A percentile compares a stretch with the other conserved stretches of the same genome.
phyloP scores from a whole-genome alignment of 2,329 filamentous ascomycete genomes.

The Fusarium cicatricum region DNA sequence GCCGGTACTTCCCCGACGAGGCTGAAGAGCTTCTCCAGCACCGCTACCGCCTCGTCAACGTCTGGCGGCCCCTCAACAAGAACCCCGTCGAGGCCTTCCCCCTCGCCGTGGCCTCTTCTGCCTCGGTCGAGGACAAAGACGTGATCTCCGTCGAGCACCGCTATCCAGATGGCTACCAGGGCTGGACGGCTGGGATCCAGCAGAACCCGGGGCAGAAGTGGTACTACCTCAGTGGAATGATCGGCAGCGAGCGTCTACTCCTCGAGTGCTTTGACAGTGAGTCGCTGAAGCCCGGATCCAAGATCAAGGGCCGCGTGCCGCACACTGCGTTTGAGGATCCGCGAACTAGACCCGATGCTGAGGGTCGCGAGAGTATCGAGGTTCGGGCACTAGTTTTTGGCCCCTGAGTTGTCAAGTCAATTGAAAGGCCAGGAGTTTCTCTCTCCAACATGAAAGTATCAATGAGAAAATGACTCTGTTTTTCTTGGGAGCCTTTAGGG shows the following conservation, averaged over 20 bases:
- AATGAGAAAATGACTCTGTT: background rate
- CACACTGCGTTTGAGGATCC: conserved; percentile 85
- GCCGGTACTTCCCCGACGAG: conserved; percentile 71
- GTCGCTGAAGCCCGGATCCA: conserved; percentile 56
- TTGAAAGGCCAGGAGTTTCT: background rate
- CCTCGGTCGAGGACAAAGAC: conserved; percentile 67
- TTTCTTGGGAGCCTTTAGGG: background rate
- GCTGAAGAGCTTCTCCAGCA: conserved; percentile 71
- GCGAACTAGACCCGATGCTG: conserved; percentile 72
- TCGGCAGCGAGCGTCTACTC: conserved; percentile 73
- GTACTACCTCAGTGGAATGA: conserved; percentile 85
- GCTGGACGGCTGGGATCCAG: conserved; percentile 77
- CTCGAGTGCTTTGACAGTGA: conserved; percentile 82
- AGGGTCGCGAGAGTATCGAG: conserved; percentile 86
- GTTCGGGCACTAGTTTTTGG: conserved; percentile 87
- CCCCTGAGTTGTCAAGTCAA: conserved; percentile 44
- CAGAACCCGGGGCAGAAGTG: conserved; percentile 71
- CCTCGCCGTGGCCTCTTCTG: conserved; percentile 73
- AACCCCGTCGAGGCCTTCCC: conserved; percentile 71
- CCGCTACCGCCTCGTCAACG: conserved; percentile 85
- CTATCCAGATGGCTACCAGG: conserved; percentile 69
- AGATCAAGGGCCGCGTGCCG: conserved; percentile 66
- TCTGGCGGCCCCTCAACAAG: conserved; percentile 75
- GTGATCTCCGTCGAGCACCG: conserved; percentile 77
- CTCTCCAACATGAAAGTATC: background rate